Evolutionary conservation across 768 basidiomycete genomes (phyloP).

Genomic region (Thelephora ganbajun): DNA sequence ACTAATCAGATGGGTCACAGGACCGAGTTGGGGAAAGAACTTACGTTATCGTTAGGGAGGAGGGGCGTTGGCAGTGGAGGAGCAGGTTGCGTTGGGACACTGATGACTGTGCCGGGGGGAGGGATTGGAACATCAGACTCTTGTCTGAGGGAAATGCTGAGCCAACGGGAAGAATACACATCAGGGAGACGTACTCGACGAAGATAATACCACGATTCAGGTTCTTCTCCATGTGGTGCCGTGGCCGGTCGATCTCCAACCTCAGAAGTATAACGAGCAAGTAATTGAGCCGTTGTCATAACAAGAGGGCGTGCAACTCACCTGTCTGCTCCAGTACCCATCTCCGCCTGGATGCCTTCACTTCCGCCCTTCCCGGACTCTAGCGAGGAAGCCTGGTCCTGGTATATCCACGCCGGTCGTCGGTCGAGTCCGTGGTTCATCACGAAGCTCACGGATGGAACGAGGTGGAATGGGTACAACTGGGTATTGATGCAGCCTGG

Average conservation of each 20-base stretch:
- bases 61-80: not conserved
- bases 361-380: slow-evolving; percentile 6
- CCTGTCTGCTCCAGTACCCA: slow-evolving; percentile 6
- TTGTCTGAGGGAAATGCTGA: not conserved
- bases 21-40: not conserved
- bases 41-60: not conserved
- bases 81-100: not conserved
- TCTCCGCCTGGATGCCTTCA: slow-evolving; percentile 6
- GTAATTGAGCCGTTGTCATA: not conserved
- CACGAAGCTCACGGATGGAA: too few relatives aligned
- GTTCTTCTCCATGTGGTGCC: not conserved
- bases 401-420: too few relatives aligned
- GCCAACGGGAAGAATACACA: too few relatives aligned
- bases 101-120: slow-evolving; percentile 2
- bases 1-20: not conserved
- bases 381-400: too few relatives aligned
- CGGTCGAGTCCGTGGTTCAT: too few relatives aligned
- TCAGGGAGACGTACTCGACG: too few relatives aligned
- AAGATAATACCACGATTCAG: too few relatives aligned
- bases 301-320: not conserved
- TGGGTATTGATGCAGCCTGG: slow-evolving; percentile 30
- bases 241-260: not conserved
- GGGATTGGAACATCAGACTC: not conserved
- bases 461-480: slow-evolving; percentile 22
- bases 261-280: not conserved